A percentile compares a stretch with the other conserved stretches of the same genome.
Evolutionary conservation across 1,139 yeast species (phyloP).

Genomic region (Candida gigantensis): DNA sequence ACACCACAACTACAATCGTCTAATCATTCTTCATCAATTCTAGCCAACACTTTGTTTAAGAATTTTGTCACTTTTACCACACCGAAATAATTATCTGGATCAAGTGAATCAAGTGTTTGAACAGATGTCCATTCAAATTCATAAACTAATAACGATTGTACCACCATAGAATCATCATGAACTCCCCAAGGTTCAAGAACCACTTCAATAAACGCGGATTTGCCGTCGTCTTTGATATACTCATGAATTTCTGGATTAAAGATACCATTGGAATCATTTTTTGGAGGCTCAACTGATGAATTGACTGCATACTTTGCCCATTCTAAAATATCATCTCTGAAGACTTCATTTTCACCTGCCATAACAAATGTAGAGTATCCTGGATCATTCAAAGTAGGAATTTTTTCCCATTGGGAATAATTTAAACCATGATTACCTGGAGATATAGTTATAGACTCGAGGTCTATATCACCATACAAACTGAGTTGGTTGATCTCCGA

Average conservation of each 20-base stretch:
- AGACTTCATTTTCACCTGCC: slow-evolving; percentile 45
- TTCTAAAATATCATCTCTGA: slow-evolving; percentile 41
- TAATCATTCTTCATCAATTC: too few species aligned
- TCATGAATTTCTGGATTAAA: slow-evolving; percentile 20
- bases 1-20: too few species aligned
- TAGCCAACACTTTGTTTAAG: too few species aligned
- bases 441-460: slow-evolving; percentile 13
- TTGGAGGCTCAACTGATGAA: slow-evolving; percentile 24
- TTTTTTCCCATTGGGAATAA: too few species aligned
- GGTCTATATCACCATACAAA: slow-evolving; percentile 16
- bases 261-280: slow-evolving; percentile 28
- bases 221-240: slow-evolving; percentile 13
- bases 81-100: too few species aligned
- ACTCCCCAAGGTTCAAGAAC: slow-evolving; percentile 47
- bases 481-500: slow-evolving; percentile 1
- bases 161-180: too few species aligned
- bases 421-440: slow-evolving; percentile 21
- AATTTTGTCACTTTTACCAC: too few species aligned
- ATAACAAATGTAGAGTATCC: slow-evolving; percentile 31
- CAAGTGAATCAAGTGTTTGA: too few species aligned
- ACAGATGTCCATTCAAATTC: too few species aligned
- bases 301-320: slow-evolving; percentile 38
- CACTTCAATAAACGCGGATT: slow-evolving; percentile 20
- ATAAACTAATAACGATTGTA: too few species aligned
- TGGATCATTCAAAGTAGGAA: too few species aligned